Conservation (phyloP, 495 filamentous ascomycete species). For the Penicillium alfredii region DNA sequence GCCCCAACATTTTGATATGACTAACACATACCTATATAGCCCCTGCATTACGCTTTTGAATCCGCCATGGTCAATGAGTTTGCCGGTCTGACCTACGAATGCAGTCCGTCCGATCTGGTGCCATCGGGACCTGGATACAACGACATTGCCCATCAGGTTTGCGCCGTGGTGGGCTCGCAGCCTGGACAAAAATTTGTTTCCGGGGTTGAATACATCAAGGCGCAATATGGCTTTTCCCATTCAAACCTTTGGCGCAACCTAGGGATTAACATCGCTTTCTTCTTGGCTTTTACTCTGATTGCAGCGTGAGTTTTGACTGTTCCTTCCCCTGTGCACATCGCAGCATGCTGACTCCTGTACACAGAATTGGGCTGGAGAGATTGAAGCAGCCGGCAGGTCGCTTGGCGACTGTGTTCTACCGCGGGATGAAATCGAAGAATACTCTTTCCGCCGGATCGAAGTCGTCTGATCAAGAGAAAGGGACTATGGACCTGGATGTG, state of each 20-base stretch:
- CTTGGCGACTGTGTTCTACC: conserved; percentile 24
- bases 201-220: conserved; percentile 40
- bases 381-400: conserved; percentile 18
- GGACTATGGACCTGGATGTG: too few relatives aligned
- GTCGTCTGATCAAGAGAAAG: too few relatives aligned
- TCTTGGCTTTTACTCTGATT: conserved; percentile 55
- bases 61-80: conserved; percentile 1
- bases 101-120: too few relatives aligned
- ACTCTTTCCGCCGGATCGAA: too few relatives aligned
- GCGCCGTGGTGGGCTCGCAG: conserved; percentile 41
- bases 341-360: background rate
- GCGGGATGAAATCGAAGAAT: too few relatives aligned
- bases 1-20: too few relatives aligned
- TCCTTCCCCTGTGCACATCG: background rate
- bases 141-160: conserved; percentile 25
- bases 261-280: conserved; percentile 52
- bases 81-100: background rate
- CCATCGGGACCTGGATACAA: too few relatives aligned
- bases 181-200: conserved; percentile 37
- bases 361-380: conserved; percentile 25
- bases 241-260: conserved; percentile 53
- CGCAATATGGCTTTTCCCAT: conserved; percentile 42
- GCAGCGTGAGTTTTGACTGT: conserved; percentile 20
- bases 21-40: too few relatives aligned
- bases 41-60: background rate